A percentile compares a stretch with the other conserved stretches of the same genome.
phyloP scores from a whole-genome alignment of 768 basidiomycete genomes.

The Lentinula guzmanii region DNA sequence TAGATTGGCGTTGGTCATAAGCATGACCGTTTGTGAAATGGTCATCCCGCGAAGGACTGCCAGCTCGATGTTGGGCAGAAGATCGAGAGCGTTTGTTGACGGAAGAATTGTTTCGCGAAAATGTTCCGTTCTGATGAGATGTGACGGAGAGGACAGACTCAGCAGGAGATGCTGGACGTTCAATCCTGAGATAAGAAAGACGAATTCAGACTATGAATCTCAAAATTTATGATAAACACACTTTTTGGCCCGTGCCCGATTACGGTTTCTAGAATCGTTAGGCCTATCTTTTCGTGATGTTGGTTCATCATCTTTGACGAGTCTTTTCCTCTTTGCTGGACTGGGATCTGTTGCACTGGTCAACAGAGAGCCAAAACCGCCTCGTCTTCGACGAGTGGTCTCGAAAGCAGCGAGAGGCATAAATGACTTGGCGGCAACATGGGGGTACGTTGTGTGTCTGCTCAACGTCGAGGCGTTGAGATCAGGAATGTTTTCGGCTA shows the following conservation, averaged over 20 bases:
- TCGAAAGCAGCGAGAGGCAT: slow-evolving; percentile 58
- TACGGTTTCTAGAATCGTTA: slow-evolving; percentile 40
- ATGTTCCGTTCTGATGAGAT: slow-evolving; percentile 39
- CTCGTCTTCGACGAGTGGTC: slow-evolving; percentile 57
- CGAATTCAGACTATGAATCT: not conserved
- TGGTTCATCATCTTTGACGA: slow-evolving; percentile 56
- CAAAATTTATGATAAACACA: slow-evolving; percentile 18
- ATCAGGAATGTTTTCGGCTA: slow-evolving; percentile 58
- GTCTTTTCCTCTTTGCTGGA: slow-evolving; percentile 60
- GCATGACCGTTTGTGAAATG: slow-evolving; percentile 19
- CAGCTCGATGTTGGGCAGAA: slow-evolving; percentile 29
- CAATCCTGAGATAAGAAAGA: slow-evolving; percentile 33
- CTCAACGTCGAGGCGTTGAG: slow-evolving; percentile 53
- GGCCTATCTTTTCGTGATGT: slow-evolving; percentile 62
- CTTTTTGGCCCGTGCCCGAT: slow-evolving; percentile 51
- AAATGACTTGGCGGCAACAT: slow-evolving; percentile 63
- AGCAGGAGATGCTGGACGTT: slow-evolving; percentile 63
- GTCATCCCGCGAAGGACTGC: slow-evolving; percentile 33
- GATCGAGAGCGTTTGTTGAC: slow-evolving; percentile 39
- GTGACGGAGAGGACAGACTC: slow-evolving; percentile 70
- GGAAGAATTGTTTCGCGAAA: slow-evolving; percentile 16
- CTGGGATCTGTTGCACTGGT: slow-evolving; percentile 51
- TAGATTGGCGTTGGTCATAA: slow-evolving; percentile 17
- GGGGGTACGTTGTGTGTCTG: slow-evolving; percentile 68
- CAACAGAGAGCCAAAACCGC: slow-evolving; percentile 49